Percentiles rank a stretch among this genome's conserved stretches.
These are phyloP conservation scores for Apiotrichum gamsii DNA, from an alignment of 1,284 basidiomycete species.

Conservation along the genomic window DNA sequence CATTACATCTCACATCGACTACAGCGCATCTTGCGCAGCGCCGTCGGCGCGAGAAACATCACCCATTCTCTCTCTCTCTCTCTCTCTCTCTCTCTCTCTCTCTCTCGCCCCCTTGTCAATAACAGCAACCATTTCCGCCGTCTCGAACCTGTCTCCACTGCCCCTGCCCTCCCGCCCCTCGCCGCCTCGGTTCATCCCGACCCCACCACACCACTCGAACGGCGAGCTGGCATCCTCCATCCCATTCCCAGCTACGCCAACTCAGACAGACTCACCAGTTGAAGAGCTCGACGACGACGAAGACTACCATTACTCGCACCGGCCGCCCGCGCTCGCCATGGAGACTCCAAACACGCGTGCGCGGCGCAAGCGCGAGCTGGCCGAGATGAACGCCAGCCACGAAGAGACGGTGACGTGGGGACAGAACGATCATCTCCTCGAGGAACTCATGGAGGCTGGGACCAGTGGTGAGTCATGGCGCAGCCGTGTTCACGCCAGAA, in stretches of 20 bases:
- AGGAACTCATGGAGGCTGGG: neutral
- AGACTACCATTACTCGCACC: too few relatives aligned
- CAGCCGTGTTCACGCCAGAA: too few relatives aligned
- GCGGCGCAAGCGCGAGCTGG: conserved; percentile 10
- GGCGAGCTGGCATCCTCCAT: too few relatives aligned
- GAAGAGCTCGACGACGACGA: too few relatives aligned
- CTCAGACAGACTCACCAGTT: neutral
- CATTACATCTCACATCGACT: too few relatives aligned
- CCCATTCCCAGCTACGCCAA: neutral
- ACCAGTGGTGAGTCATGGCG: neutral
- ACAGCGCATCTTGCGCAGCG: too few relatives aligned
- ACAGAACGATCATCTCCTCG: conserved; percentile 9
- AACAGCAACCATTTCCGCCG: too few relatives aligned
- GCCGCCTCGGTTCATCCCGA: conserved; percentile 1
- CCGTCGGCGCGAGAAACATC: too few relatives aligned
- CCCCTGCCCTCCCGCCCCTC: conserved; percentile 1
- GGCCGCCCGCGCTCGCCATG: neutral
- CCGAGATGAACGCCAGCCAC: conserved; percentile 1
- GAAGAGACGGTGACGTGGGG: conserved; percentile 12
- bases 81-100: too few relatives aligned
- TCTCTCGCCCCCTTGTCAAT: too few relatives aligned
- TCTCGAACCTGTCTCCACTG: too few relatives aligned
- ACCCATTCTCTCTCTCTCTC: too few relatives aligned
- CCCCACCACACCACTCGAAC: neutral
- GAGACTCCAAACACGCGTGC: conserved; percentile 14